A percentile compares a stretch with the other conserved stretches of the same genome.
phyloP scores from a whole-genome alignment of 768 basidiomycete genomes.

The Tylopilus subfusipes region DNA sequence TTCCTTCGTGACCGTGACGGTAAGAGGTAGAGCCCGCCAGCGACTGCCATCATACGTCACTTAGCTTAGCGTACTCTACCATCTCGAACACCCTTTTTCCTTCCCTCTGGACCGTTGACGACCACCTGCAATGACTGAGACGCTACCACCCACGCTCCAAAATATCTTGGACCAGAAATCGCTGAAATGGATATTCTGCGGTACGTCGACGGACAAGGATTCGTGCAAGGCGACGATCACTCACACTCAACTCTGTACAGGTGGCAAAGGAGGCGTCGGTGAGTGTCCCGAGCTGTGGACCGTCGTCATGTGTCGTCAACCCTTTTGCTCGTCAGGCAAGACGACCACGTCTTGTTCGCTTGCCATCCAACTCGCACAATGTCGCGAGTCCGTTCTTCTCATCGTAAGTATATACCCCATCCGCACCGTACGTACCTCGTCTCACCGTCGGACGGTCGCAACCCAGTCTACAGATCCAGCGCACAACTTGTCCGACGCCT shows the following conservation, averaged over 20 bases:
- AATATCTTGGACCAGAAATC: constrained; percentile 91
- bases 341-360: constrained; percentile 97
- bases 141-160: constrained; percentile 82
- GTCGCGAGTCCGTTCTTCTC: constrained; percentile 91
- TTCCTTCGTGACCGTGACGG: constrained; percentile 5
- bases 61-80: constrained; percentile 9
- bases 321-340: constrained; percentile 63
- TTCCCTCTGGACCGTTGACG: constrained; percentile 9
- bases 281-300: constrained; percentile 30
- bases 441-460: neutral
- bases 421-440: too few species aligned
- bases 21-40: constrained; percentile 3
- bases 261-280: constrained; percentile 99
- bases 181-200: constrained; percentile 99
- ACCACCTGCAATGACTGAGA: constrained; percentile 45
- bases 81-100: constrained; percentile 20
- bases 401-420: constrained; percentile 64
- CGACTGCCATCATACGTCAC: constrained; percentile 7
- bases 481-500: constrained; percentile 97
- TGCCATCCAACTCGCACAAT: constrained; percentile 91
- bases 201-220: constrained; percentile 43
- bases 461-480: constrained; percentile 96
- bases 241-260: constrained; percentile 38
- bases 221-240: constrained; percentile 8
- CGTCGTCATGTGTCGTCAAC: neutral